phyloP scores from a whole-genome alignment of 257 asterid species.

The Fraxinus pennsylvanica region DNA sequence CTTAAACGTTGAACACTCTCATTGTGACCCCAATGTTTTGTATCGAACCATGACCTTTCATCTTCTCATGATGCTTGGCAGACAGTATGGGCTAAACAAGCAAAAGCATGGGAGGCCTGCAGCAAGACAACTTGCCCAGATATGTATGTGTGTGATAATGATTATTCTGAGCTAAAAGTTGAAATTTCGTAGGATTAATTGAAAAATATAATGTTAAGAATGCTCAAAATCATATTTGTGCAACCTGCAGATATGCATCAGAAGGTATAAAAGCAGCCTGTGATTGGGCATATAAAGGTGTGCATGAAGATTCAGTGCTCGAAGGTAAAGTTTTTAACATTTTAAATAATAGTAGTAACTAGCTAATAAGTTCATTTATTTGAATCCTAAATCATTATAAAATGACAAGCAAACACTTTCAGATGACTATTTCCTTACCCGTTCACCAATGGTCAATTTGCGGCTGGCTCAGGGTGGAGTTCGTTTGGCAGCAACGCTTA shows the following conservation, averaged over 20 bases:
- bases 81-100: conserved; percentile 75
- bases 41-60: neutral
- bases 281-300: conserved; percentile 80
- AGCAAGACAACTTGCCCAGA: conserved; percentile 64
- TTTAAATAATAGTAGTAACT: neutral
- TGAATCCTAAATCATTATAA: neutral
- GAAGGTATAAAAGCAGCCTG: conserved; percentile 91
- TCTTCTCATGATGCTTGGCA: conserved; percentile 27
- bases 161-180: neutral
- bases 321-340: conserved; percentile 44
- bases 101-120: conserved; percentile 76
- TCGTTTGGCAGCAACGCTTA: conserved; percentile 80
- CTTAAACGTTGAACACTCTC: too few relatives aligned
- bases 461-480: conserved; percentile 91
- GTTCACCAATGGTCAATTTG: conserved; percentile 59
- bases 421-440: conserved; percentile 71
- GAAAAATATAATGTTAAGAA: neutral
- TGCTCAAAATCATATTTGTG: neutral
- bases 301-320: conserved; percentile 54
- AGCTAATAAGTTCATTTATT: neutral
- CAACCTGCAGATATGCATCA: conserved; percentile 61
- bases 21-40: neutral
- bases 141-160: conserved; percentile 38
- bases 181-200: neutral
- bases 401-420: conserved; percentile 28